phyloP scores from a whole-genome alignment of 2,329 filamentous ascomycete genomes.

The Cladophialophora exuberans region DNA sequence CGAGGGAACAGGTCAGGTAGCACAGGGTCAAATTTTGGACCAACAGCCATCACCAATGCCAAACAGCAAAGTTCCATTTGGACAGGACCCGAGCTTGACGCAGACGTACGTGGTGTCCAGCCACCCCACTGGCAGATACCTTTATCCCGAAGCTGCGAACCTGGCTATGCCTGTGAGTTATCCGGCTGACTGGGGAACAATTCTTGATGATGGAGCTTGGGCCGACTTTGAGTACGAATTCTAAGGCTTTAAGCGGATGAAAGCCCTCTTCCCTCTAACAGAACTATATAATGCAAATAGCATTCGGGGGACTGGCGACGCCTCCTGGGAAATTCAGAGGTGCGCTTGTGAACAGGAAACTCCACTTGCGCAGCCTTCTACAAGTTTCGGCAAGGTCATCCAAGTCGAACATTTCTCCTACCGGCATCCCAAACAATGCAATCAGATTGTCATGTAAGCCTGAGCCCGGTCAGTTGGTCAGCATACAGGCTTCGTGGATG shows the following conservation, averaged over 20 bases:
- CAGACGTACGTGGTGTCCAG: constrained; percentile 21
- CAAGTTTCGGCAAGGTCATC: constrained; percentile 42
- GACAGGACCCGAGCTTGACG: constrained; percentile 20
- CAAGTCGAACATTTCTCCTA: constrained; percentile 40
- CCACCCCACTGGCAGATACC: constrained; percentile 7
- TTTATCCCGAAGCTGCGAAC: constrained; percentile 16
- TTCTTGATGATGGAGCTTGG: constrained; percentile 25
- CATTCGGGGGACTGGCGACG: constrained; percentile 41
- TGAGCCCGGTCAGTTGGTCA: constrained; percentile 21
- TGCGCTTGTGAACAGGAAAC: constrained; percentile 48
- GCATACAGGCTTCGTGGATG: too few relatives aligned
- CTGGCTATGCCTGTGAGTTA: constrained; percentile 18
- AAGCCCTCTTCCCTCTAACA: neutral
- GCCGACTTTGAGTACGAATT: constrained; percentile 28
- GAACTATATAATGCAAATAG: constrained; percentile 28
- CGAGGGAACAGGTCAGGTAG: neutral
- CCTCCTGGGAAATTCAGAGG: constrained; percentile 47
- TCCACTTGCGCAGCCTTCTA: constrained; percentile 41
- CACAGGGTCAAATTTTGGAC: neutral
- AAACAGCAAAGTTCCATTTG: constrained; percentile 15
- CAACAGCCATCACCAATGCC: neutral
- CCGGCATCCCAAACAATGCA: constrained; percentile 33
- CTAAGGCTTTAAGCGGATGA: neutral
- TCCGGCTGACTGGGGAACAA: constrained; percentile 22
- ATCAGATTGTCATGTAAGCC: constrained; percentile 31